phyloP scores from a whole-genome alignment of 2,329 filamentous ascomycete genomes.

The Claviceps purpurea region DNA sequence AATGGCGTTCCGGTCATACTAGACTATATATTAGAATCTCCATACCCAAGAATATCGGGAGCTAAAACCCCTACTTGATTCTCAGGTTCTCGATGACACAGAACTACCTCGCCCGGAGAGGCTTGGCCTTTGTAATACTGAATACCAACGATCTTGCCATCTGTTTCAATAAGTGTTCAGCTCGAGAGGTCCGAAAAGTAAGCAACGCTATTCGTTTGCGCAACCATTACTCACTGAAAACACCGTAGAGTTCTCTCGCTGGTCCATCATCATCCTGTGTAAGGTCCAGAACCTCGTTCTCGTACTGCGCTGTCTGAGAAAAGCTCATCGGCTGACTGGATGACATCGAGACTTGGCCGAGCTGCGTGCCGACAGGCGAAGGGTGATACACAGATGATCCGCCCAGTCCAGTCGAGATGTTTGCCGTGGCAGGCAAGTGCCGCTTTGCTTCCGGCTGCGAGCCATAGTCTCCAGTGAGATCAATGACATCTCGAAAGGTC shows the following conservation, averaged over 20 bases:
- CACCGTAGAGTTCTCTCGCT: constrained; percentile 33
- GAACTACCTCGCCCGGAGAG: constrained; percentile 47
- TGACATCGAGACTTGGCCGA: constrained; percentile 1
- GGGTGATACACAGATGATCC: constrained; percentile 9
- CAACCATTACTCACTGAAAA: constrained; percentile 21
- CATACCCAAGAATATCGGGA: background rate
- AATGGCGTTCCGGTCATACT: constrained; percentile 64
- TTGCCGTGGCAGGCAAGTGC: constrained; percentile 9
- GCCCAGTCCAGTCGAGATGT: constrained; percentile 8
- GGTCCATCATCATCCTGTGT: constrained; percentile 30
- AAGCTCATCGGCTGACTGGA: constrained; percentile 4
- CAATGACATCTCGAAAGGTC: constrained; percentile 19
- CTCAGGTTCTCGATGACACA: constrained; percentile 49
- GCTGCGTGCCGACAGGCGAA: background rate
- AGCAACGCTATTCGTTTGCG: background rate
- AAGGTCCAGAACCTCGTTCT: constrained; percentile 28
- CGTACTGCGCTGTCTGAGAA: constrained; percentile 9
- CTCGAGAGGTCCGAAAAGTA: background rate
- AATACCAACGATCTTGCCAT: constrained; percentile 36
- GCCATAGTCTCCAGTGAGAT: constrained; percentile 27
- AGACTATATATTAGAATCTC: background rate
- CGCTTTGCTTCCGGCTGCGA: constrained; percentile 14
- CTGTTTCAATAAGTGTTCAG: constrained; percentile 12
- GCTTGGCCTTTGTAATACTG: constrained; percentile 51
- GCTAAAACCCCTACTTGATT: constrained; percentile 34